These are phyloP conservation scores for Sporothrix globosa DNA, from an alignment of 2,329 filamentous ascomycete genomes.

Conservation along the genomic window DNA sequence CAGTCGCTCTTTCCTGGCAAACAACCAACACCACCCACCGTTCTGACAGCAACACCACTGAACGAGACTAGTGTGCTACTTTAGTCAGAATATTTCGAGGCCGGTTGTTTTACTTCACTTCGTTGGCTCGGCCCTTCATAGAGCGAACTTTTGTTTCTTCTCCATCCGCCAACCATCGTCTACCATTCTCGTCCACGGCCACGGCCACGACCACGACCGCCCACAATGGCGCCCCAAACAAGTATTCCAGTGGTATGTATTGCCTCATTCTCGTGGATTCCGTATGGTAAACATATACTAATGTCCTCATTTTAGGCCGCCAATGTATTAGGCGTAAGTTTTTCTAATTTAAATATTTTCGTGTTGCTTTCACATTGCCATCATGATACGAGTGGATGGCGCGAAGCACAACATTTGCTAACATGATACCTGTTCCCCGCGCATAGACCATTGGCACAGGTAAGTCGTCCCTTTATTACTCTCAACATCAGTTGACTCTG, in stretches of 20 bases:
- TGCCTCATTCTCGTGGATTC: background rate
- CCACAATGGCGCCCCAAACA: slow-evolving; percentile 41
- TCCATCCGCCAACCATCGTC: background rate
- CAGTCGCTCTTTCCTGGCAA: slow-evolving; percentile 1
- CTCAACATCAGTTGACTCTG: background rate
- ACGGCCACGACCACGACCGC: background rate
- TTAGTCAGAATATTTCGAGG: slow-evolving; percentile 18
- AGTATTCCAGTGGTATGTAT: slow-evolving; percentile 41
- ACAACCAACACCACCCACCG: background rate
- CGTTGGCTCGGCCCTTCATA: background rate
- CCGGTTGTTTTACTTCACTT: background rate
- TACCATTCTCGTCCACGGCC: background rate
- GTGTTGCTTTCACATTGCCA: slow-evolving; percentile 10
- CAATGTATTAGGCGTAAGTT: slow-evolving; percentile 48
- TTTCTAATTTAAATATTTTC: background rate
- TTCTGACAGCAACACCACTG: background rate
- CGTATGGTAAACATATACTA: background rate
- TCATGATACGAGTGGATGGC: background rate
- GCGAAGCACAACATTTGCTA: background rate
- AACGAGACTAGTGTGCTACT: no score
- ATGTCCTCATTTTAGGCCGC: slow-evolving; percentile 40
- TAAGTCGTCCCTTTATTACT: slow-evolving; percentile 29
- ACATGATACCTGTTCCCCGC: background rate
- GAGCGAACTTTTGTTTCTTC: background rate
- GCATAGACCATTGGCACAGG: slow-evolving; percentile 43